Base-by-base conservation (phyloP, 2,329 filamentous ascomycete species). In the Beauveria asiatica region DNA sequence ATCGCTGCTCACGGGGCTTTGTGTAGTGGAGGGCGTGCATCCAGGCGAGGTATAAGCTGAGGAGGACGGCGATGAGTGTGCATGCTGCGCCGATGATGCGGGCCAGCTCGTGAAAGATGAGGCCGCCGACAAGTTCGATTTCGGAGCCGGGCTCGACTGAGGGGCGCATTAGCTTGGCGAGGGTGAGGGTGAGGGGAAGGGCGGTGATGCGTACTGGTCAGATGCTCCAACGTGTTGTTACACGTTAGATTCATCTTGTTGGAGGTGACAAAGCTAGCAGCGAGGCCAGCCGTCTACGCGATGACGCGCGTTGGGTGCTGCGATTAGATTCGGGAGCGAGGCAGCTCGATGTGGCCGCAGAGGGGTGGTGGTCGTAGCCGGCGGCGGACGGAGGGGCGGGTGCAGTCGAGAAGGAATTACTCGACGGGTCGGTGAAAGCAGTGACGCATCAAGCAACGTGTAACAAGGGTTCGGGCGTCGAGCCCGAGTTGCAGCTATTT, bases 21-120 rank as follows among this genome's bases (percentile, higher is more conserved):
- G 83, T 85, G 68, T 86, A 86, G 71, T 85, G 78, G 19, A 76
- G 65, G 33, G 83, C 82, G 74, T 86, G 83, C 74, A 80, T 79
- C 70, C 74, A 81, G 62, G 85, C 80, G 42, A 85, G 74, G 65
- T 78, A 83, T 53, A 84, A 70, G 60, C 82, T 84, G 45, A 81
- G 69, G 49, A 77, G 57, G n/a, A 79, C 76, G 44, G 83, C 76
- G 37, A 85, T 70, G 61, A 81, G 68, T 5, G 81, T 76, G 54
- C 75, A 77, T 50, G 70, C 74, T 48, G 75, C 80, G 27, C 75
- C 74, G 48, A 84, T 76, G 62, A 83, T 74, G 62, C 82, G 72
- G 39, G 81, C 80, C 37, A 85, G 72, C 49, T 78, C 68, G 66
- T 84, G 82, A 64, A 85, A 84, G 64, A 78, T 82, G 60, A 83